Evolutionary conservation across 2,329 filamentous ascomycete species (phyloP), one percentile per base, ranked within the genome.

Genomic region (Talaromyces sp.): DNA sequence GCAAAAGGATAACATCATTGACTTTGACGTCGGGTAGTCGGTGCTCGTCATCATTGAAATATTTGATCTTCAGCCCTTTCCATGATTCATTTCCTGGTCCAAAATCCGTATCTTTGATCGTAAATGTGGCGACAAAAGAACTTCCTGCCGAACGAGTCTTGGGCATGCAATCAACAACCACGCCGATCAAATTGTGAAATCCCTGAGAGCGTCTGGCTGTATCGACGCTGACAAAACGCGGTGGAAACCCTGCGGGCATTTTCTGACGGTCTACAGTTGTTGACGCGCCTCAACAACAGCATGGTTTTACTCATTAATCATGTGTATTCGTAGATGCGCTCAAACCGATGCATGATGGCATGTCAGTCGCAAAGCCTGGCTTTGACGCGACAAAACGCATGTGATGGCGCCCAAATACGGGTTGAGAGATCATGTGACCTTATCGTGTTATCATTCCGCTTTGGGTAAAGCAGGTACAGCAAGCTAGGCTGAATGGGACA

Each of bases 1-100:
- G 82, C 14, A 93, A 69, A 4, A 92, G 74, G 5, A 92, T 78
- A n/a, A 91, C 80, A 75, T 93, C 91, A 5, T 85, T 84, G 2
- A 78, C 74, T 19, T 74, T 70, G 19, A 85, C 74, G 13, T 75
- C 73, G 4, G 86, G 84, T 24, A 85, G 67, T 27, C 72, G 57
- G 31, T 68, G 70, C 50, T 81, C 70, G 57, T 82, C 63, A 1
- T 80, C 74, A 33, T 82, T 80, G 73, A 95, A 94, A 59, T 90
- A 85, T 66, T 82, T 84, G 64, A 93, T 75, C 67, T 78, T 79
- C 58, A 80, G 71, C 14, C 82, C 70, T 67, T 70, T 58, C 85
- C 75, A 77, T 13, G 75, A 72, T 31, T 72, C 67, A 27, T 59
- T 65, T 13, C 64, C 59, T 4, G 78, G 75, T 48, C 82, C 75